Base-by-base conservation (phyloP, 352 stramenopile genomes). In the Globisporangium cederbergense region DNA sequence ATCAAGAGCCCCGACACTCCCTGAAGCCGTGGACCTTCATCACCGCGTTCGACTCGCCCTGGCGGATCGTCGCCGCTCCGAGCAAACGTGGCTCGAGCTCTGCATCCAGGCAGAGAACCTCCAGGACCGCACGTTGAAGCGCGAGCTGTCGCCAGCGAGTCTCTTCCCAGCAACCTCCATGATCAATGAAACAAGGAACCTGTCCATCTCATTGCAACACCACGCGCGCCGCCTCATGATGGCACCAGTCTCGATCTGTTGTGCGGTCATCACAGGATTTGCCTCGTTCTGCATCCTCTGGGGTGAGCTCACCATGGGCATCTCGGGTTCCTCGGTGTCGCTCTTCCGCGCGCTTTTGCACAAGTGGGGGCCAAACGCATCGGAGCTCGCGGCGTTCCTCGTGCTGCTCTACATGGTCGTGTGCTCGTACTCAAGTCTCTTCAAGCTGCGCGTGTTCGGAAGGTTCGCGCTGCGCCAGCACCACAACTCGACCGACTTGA, bases 381-480 rank as follows among this genome's bases (percentile, higher is more conserved):
- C 57, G 3, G 76, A 90, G 52, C 60, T 89, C 10, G 47, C 81
- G 5, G 70, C 67, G 5, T 68, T 85, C n/a, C 34, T 71, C 4
- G 28, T 86, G 55, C 73, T 91, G 10, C 34, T 83, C 4, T 92
- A 90, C 70, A 65, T 90, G 60, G 75, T 73, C 9, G 9, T 83
- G 4, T 92, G 83, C 50, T 75, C 77, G 34, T 92, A 86, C 66
- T 68, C 68, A 32, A 86, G 78, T 43, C 74, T 90, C 7, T 86
- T 88, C 49, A 79, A 70, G n/a, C 63, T 92, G 64, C 75, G 77
- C 22, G 69, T 74, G 14, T 79, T 81, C 42, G 77, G 80, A 1
- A 74, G 76, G 36, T 86, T 75, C n/a, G 72, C 73, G 9, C 60
- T 90, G 52, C 79, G 75, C 42, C 67, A 66, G 2, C 76, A 85